Evolutionary conservation across 331 rosid species (phyloP).

Genomic region (Telfairia occidentalis): DNA sequence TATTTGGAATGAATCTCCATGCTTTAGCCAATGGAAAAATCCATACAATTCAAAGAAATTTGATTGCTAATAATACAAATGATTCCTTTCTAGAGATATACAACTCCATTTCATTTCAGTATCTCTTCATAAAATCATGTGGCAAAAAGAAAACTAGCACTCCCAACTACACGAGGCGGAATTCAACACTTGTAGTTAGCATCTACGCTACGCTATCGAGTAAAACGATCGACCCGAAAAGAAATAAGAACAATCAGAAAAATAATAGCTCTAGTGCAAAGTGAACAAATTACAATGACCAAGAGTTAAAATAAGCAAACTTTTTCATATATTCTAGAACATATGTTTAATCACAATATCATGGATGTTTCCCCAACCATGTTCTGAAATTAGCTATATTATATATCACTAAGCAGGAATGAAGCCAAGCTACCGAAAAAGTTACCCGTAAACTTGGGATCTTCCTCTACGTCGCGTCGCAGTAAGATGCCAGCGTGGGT

Average conservation of each 20-base stretch:
- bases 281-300: slow-evolving; percentile 5
- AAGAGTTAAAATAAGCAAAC: slow-evolving; percentile 12
- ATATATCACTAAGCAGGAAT: slow-evolving; percentile 39
- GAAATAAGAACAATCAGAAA: neutral
- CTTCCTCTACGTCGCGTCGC: slow-evolving; percentile 33
- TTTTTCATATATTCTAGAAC: slow-evolving; percentile 13
- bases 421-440: slow-evolving; percentile 6
- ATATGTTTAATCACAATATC: slow-evolving; percentile 32
- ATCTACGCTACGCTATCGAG: neutral
- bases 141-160: neutral
- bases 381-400: slow-evolving; percentile 45
- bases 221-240: neutral
- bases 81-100: neutral
- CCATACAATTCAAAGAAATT: neutral
- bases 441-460: slow-evolving; percentile 25
- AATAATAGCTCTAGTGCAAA: neutral
- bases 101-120: neutral
- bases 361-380: slow-evolving; percentile 43
- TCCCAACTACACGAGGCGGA: neutral
- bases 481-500: slow-evolving; percentile 32
- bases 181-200: neutral
- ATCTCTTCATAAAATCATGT: neutral
- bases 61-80: neutral
- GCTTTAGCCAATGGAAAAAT: neutral
- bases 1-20: neutral